phyloP scores from a whole-genome alignment of 345 rosid species.

The Moricandia arvensis region DNA sequence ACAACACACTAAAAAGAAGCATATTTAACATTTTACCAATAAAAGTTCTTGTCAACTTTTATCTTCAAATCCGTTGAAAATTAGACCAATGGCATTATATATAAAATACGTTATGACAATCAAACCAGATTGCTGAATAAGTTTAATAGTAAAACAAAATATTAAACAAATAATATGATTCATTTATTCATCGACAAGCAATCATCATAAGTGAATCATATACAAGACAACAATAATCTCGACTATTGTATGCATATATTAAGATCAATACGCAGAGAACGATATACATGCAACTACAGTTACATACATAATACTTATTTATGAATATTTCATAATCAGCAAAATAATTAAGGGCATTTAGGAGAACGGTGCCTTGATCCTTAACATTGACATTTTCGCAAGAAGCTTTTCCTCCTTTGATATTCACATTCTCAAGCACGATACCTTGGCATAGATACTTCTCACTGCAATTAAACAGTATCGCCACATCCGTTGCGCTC shows the following conservation, averaged over 20 bases:
- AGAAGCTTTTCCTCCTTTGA: conserved; percentile 46
- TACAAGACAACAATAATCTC: conserved; percentile 1
- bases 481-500: conserved; percentile 65
- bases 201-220: background rate
- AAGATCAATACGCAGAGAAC: background rate
- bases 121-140: background rate
- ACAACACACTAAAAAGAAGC: background rate
- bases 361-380: conserved; percentile 56
- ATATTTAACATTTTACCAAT: no score
- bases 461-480: conserved; percentile 63
- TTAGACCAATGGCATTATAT: conserved; percentile 16
- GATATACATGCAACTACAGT: background rate
- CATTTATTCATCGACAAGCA: conserved; percentile 5
- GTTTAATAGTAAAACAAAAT: background rate
- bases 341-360: conserved; percentile 36
- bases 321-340: background rate
- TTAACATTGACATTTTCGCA: conserved; percentile 53
- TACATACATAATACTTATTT: background rate
- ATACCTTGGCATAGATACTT: conserved; percentile 64
- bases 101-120: background rate
- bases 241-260: conserved; percentile 8
- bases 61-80: conserved; percentile 23
- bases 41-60: conserved; percentile 23
- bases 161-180: background rate
- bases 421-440: conserved; percentile 46